Evolutionary conservation across 1,139 yeast species (phyloP).

Genomic region (Taiozyma sp.): DNA sequence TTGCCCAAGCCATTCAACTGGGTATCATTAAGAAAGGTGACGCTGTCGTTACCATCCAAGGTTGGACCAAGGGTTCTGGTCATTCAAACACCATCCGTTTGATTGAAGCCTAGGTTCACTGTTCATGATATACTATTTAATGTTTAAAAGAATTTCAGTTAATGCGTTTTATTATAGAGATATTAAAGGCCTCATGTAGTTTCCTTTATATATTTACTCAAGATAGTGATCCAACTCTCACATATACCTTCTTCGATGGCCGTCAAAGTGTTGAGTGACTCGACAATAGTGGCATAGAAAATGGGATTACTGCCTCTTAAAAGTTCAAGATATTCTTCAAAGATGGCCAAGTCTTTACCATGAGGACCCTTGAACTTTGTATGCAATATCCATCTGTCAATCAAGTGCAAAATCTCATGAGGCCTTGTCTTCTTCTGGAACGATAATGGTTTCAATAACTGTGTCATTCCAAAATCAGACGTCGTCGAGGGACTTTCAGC

Average conservation of each 20-base stretch:
- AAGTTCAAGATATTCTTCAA: slow-evolving; percentile 26
- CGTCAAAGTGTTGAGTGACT: neutral
- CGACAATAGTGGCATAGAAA: slow-evolving; percentile 4
- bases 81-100: slow-evolving; percentile 97
- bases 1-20: slow-evolving; percentile 81
- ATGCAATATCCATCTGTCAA: slow-evolving; percentile 46
- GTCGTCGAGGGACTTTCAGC: neutral
- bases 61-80: slow-evolving; percentile 98
- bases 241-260: slow-evolving; percentile 1
- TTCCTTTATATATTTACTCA: neutral
- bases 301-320: slow-evolving; percentile 4
- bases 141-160: neutral
- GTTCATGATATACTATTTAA: neutral
- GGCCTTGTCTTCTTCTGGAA: slow-evolving; percentile 33
- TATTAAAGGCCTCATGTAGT: neutral
- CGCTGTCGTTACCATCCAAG: slow-evolving; percentile 91
- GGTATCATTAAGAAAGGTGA: slow-evolving; percentile 89
- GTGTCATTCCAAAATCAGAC: slow-evolving; percentile 19
- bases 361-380: slow-evolving; percentile 55
- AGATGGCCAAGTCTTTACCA: slow-evolving; percentile 44
- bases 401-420: slow-evolving; percentile 32
- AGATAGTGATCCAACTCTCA: slow-evolving; percentile 2
- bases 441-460: slow-evolving; percentile 29
- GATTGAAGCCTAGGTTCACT: slow-evolving; percentile 33
- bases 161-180: neutral